These are phyloP conservation scores for Tuctoria greenei DNA, from an alignment of 176 grass and related monocot species.

Conservation along the genomic window DNA sequence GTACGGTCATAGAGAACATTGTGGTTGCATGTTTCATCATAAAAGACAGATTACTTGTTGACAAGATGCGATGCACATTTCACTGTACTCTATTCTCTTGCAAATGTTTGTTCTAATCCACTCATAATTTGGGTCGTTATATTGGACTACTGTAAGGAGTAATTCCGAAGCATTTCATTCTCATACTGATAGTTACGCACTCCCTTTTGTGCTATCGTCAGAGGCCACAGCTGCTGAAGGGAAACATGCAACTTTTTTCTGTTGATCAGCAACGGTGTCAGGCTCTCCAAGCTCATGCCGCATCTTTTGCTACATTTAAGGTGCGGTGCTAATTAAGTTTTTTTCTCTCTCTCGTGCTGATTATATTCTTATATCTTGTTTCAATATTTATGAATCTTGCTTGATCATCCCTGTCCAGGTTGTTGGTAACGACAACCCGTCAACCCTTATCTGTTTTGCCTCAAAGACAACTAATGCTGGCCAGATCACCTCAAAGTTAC, in stretches of 20 bases:
- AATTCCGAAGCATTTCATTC: background rate
- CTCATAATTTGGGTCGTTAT: background rate
- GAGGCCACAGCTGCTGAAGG: constrained; percentile 94
- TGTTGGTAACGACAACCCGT: constrained; percentile 87
- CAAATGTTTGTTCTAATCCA: background rate
- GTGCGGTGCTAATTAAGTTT: constrained; percentile 34
- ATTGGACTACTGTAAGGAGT: background rate
- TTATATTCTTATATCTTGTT: constrained; percentile 25
- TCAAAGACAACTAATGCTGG: constrained; percentile 89
- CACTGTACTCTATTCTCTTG: background rate
- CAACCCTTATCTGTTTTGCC: constrained; percentile 89
- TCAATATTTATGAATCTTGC: background rate
- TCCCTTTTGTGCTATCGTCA: constrained; percentile 43
- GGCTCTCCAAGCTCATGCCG: constrained; percentile 96
- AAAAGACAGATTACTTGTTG: background rate
- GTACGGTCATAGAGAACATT: constrained; percentile 14
- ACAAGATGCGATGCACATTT: background rate
- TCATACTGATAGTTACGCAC: background rate
- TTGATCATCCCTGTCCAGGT: constrained; percentile 44
- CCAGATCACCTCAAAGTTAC: constrained; percentile 89
- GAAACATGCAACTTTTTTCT: constrained; percentile 99
- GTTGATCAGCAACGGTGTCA: constrained; percentile 97
- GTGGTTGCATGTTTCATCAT: background rate
- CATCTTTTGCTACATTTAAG: constrained; percentile 95
- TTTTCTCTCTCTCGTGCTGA: background rate